A percentile compares a stretch with the other conserved stretches of the same genome.
phyloP scores from a whole-genome alignment of 2,329 filamentous ascomycete species.

The Thelonectria rubi region DNA sequence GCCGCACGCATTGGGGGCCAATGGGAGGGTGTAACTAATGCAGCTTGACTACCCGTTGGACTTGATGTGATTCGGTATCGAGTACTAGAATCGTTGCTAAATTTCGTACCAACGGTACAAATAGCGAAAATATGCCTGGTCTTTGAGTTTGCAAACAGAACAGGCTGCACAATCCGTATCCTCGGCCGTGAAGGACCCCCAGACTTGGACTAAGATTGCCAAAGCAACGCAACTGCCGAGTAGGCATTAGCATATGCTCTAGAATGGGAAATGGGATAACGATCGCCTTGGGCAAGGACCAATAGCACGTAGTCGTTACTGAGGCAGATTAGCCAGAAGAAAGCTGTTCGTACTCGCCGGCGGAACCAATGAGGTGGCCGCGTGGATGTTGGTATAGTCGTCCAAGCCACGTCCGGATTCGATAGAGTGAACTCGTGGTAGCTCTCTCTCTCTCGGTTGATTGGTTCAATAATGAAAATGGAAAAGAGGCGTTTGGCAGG shows the following conservation, averaged over 20 bases:
- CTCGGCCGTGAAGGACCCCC: too few relatives aligned
- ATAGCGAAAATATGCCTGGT: not conserved
- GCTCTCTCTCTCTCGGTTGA: not conserved
- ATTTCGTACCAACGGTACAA: not conserved
- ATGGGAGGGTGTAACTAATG: not conserved
- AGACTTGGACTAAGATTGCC: too few relatives aligned
- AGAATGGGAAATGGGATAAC: not conserved
- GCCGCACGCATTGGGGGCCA: not conserved
- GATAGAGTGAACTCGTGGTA: not conserved
- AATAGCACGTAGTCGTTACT: not conserved
- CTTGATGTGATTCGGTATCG: not conserved
- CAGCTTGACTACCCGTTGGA: not conserved
- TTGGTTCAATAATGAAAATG: not conserved
- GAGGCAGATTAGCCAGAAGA: not conserved
- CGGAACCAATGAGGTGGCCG: not conserved
- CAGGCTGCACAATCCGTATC: not conserved
- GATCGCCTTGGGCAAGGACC: not conserved
- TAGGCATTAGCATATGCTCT: not conserved
- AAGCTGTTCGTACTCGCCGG: not conserved
- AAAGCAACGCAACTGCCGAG: too few relatives aligned
- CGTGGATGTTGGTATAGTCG: not conserved
- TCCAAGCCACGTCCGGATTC: not conserved
- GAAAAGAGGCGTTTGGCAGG: not conserved
- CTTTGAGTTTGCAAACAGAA: not conserved
- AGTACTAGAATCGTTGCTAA: not conserved